Evolutionary conservation across 257 asterid genomes (phyloP), one percentile per base, ranked within the genome.

Genomic region (Solanum pimpinellifolium): DNA sequence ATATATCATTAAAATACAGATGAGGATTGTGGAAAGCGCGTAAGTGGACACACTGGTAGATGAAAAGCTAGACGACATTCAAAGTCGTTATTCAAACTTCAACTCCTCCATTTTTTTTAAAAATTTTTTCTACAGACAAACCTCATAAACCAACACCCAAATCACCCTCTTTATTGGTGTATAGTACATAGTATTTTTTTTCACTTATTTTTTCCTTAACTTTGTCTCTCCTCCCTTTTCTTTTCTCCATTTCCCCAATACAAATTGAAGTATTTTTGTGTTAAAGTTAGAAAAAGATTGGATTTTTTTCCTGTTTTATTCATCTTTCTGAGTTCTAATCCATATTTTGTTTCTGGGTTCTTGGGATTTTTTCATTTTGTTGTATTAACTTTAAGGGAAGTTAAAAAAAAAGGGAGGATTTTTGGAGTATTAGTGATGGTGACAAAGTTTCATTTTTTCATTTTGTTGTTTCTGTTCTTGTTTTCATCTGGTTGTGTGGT

Each of bases 391-490:
- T 73, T 7, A 20, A 73, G 46, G 13, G 41, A 20, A 72, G 27
- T 15, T 23, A 33, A 72, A 72, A 35, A 35, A 35, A 72, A 73
- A 20, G 25, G 44, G 16, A 37, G 81, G 27, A 37, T 73, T 73
- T 23, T 41, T 27, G 66, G 16, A 78, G 44, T 47, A 47, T 27
- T 85, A 44, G 15, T 49, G 83, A 86, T 86, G 87, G 70, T 33
- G 87, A 86, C 69, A 27, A 86, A 77, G 35, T 86, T 75, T 18
- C 11, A 2, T 70, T 12, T 72, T 85, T 85, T 72, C 66, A 49
- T 27, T 77, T 88, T 91, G 88, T 88, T 86, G 21, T 87, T 33
- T 87, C 70, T 94, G 35, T 91, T 14, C 72, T 90, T 90, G 15
- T n/a, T 90, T 82, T 89, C 83, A 83, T 77, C 47, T 73, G 91